phyloP scores from a whole-genome alignment of 768 basidiomycete species.

The Lactifluus volemus region DNA sequence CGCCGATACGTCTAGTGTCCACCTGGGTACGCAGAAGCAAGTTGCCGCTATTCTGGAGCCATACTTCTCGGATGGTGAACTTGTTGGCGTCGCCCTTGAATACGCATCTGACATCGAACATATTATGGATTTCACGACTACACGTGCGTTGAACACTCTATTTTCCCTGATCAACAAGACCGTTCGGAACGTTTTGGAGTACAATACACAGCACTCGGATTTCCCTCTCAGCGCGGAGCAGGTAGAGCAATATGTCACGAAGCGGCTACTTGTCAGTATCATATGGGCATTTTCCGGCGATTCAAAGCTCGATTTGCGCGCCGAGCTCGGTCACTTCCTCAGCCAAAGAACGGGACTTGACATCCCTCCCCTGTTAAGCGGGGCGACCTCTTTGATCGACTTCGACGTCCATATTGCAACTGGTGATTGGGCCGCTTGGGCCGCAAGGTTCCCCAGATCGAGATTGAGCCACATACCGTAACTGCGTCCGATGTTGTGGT shows the following conservation, averaged over 20 bases:
- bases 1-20: conserved; percentile 43
- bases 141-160: conserved; percentile 87
- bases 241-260: conserved; percentile 85
- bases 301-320: conserved; percentile 81
- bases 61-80: conserved; percentile 74
- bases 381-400: conserved; percentile 77
- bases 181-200: conserved; percentile 85
- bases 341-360: conserved; percentile 83
- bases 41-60: conserved; percentile 67
- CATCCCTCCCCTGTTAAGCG: conserved; percentile 64
- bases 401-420: conserved; percentile 84
- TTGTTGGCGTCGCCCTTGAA: conserved; percentile 69
- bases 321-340: conserved; percentile 83
- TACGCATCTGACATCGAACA: conserved; percentile 86
- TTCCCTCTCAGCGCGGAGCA: conserved; percentile 83
- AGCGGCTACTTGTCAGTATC: conserved; percentile 82
- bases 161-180: conserved; percentile 98
- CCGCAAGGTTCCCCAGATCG: conserved; percentile 88
- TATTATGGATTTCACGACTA: conserved; percentile 96
- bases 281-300: conserved; percentile 99
- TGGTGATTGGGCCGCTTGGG: conserved; percentile 91
- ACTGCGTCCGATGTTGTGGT: conserved; percentile 96
- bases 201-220: conserved; percentile 90
- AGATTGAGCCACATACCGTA: conserved; percentile 94
- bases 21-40: conserved; percentile 67